These are phyloP conservation scores for Macrolepiota fuliginosa DNA, from an alignment of 768 basidiomycete genomes.

Conservation along the genomic window DNA sequence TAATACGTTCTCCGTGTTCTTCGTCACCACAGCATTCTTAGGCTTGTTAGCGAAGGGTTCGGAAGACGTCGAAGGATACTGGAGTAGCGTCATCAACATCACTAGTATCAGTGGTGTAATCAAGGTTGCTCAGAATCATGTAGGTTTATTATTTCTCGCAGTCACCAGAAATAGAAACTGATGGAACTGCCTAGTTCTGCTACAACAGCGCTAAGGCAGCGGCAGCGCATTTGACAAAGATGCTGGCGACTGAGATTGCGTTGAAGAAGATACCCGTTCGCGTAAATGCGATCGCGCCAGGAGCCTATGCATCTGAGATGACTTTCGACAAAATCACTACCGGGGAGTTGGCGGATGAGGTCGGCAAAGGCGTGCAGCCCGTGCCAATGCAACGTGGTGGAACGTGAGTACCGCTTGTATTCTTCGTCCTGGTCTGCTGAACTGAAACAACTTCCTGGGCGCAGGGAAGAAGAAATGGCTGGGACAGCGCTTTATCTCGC, in stretches of 20 bases:
- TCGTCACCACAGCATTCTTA: slow-evolving; percentile 73
- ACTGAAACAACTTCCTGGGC: neutral
- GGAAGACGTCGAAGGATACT: slow-evolving; percentile 52
- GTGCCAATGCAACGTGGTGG: slow-evolving; percentile 65
- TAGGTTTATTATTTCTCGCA: slow-evolving; percentile 31
- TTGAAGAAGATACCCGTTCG: slow-evolving; percentile 67
- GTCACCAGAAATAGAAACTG: neutral
- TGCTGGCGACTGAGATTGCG: slow-evolving; percentile 75
- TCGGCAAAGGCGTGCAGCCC: slow-evolving; percentile 58
- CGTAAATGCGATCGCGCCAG: slow-evolving; percentile 73
- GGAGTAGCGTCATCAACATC: slow-evolving; percentile 71
- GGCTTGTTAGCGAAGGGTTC: slow-evolving; percentile 74
- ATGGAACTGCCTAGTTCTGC: slow-evolving; percentile 51
- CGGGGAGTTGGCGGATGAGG: slow-evolving; percentile 44
- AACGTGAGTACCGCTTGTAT: slow-evolving; percentile 46
- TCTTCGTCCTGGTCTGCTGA: neutral
- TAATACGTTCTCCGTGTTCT: slow-evolving; percentile 78
- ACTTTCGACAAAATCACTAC: slow-evolving; percentile 49
- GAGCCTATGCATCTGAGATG: slow-evolving; percentile 77
- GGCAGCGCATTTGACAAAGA: slow-evolving; percentile 70
- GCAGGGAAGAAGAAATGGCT: slow-evolving; percentile 70
- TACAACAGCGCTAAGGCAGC: slow-evolving; percentile 85
- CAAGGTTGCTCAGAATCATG: slow-evolving; percentile 75
- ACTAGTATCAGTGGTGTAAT: slow-evolving; percentile 74
- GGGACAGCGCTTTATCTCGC: slow-evolving; percentile 76